Base-by-base conservation (phyloP, 495 filamentous ascomycete species). In the Zalerion maritima region DNA sequence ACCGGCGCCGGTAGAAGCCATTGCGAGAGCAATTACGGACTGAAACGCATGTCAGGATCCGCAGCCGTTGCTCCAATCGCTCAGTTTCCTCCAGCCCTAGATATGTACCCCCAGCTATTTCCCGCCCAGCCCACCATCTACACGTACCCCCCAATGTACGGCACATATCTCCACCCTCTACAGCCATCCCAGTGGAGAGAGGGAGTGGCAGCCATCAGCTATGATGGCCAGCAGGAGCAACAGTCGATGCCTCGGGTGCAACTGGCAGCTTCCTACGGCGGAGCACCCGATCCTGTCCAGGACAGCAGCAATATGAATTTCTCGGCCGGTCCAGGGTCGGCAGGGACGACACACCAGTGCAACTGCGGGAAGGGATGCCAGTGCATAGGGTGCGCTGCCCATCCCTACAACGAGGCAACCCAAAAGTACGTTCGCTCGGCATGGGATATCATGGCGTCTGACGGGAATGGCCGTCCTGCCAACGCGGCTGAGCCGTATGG, bases 361-460 rank as follows among this genome's bases (percentile, higher is more conserved):
- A 43, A 53, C 40, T 75, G 83, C 46, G 70, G 83, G 36, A 58
- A 75, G 27, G 57, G 57, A 1, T 85, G 79, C 40, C 55, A 75
- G 34, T 85, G 79, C 39, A 41, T 81, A 14, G 75, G 70, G 13
- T 85, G 79, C 41, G 50, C 67, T 14, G 59, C 64, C 21, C 79
- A 85, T 43, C 79, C 78, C 3, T 82, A 71, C 46, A 85, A 85
- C 43, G 53, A 67, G 13, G 64, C 69, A n/a, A 81, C 74, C n/a
- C 57, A 59, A 21, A 58, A 75, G 24, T 76, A 75, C 42, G 69
- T 82, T 19, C 47, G 52, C 7, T 54, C 56, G 6, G 46, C 45
- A 2, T 48, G 42, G 40, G 29, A 18, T 41, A 49, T 37, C 32
- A 37, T 41, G 21, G 29, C 17, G 24, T 15, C 29, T n/a, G 24